Base-by-base conservation (phyloP, 805 yeast genomes). In the Kazachstania bromeliacearum region DNA sequence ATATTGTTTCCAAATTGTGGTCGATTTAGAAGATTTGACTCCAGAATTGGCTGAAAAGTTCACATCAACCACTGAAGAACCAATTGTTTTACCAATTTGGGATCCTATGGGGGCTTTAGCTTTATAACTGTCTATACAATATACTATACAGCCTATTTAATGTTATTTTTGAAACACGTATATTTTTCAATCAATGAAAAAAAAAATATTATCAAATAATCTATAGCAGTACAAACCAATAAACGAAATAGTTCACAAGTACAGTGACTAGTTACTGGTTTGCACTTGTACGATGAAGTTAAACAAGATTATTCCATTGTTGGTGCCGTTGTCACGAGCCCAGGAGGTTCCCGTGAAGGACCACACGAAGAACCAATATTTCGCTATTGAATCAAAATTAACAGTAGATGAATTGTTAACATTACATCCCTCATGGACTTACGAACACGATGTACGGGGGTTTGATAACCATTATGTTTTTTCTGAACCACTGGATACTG, bases 51-150 rank as follows among this genome's bases (percentile, higher is more conserved):
- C 62, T 33, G 45, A 53, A 8, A 52, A 47, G 28, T 51, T 53
- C 30, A 39, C 60, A 26, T 51, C 65, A 36, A 64, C 67, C 42
- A 62, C 66, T 24, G 71, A 64, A 39, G 55, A 66, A 26, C 75
- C 79, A 28, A 66, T 73, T 39, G 70, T 69, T n/a, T 63, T 79
- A 25, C 85, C 84, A 34, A 75, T 82, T 8, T 79, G 84, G 75
- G 88, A 79, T 53, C 85, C 88, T 35, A 77, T 78, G 78, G 88
- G 87, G 35, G 82, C 87, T 2, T 57, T 79, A 36, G 87, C 87
- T n/a, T n/a, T n/a, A n/a, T n/a, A n/a, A n/a, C n/a, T n/a, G n/a
- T n/a, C n/a, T n/a, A n/a, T n/a, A n/a, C n/a, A n/a, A n/a, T n/a
- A n/a, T n/a, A n/a, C n/a, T n/a, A n/a, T n/a, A n/a, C n/a, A n/a